Evolutionary conservation across 345 rosid genomes (phyloP).

Genomic region (Eucalyptus globulus): DNA sequence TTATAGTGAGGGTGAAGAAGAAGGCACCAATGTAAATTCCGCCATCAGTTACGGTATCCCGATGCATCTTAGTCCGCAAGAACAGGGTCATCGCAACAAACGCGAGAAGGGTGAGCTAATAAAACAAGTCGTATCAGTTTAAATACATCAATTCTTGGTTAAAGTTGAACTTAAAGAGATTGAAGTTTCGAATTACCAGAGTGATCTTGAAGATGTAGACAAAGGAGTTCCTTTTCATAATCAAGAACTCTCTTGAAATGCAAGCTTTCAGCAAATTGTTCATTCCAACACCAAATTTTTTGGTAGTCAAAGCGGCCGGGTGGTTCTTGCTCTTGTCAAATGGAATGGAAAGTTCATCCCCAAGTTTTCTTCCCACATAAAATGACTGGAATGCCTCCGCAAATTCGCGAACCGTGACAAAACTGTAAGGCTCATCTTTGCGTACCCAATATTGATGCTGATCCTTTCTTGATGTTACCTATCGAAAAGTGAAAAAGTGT

Average conservation of each 20-base stretch:
- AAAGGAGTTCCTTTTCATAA: slow-evolving; percentile 55
- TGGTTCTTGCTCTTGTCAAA: slow-evolving; percentile 40
- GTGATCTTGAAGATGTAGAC: slow-evolving; percentile 42
- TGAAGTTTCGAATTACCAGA: slow-evolving; percentile 11
- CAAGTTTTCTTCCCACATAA: slow-evolving; percentile 16
- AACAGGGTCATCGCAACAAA: background rate
- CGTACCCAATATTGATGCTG: slow-evolving; percentile 58
- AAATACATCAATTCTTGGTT: background rate
- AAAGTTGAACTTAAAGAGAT: background rate
- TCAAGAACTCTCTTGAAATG: slow-evolving; percentile 36
- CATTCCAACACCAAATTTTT: slow-evolving; percentile 33
- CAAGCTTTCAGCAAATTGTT: slow-evolving; percentile 42
- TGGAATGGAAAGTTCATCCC: slow-evolving; percentile 32
- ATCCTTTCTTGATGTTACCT: slow-evolving; percentile 76
- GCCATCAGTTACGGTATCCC: background rate
- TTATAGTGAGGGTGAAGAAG: background rate
- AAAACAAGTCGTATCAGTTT: background rate
- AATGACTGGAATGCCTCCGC: slow-evolving; percentile 36
- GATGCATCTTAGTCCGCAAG: background rate
- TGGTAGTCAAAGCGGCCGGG: slow-evolving; percentile 44
- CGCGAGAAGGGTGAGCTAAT: background rate
- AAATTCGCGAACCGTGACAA: slow-evolving; percentile 33
- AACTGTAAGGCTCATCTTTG: slow-evolving; percentile 34
- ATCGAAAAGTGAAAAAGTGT: background rate
- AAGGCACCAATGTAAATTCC: background rate